A percentile compares a stretch with the other conserved stretches of the same genome.
Conservation (phyloP, 768 basidiomycete species). For the Boletus rex-veris region DNA sequence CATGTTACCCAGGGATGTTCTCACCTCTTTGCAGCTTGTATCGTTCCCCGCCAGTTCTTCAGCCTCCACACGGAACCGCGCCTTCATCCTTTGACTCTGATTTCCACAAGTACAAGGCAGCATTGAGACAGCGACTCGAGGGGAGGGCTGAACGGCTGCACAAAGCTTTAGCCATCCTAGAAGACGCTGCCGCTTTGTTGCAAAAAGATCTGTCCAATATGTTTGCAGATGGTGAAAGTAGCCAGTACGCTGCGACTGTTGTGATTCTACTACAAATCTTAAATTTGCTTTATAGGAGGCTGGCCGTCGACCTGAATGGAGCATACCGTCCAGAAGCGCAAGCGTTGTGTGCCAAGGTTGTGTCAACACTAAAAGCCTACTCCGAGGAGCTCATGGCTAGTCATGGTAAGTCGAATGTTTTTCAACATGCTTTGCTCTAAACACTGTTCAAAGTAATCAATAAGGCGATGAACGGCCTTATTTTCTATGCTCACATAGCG, state of each 20-base stretch:
- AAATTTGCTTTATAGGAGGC: conserved; percentile 29
- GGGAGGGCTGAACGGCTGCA: conserved; percentile 64
- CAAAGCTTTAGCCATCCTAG: conserved; percentile 53
- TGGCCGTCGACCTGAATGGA: conserved; percentile 41
- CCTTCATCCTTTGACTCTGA: conserved; percentile 37
- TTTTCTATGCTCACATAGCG: conserved; percentile 50
- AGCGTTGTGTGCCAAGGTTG: conserved; percentile 40
- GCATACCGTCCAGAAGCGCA: conserved; percentile 53
- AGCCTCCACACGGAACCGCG: conserved; percentile 39
- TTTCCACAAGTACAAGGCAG: conserved; percentile 60
- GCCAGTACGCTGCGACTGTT: conserved; percentile 37
- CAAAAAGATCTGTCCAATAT: conserved; percentile 56
- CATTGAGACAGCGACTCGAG: conserved; percentile 59
- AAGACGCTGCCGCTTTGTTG: conserved; percentile 54
- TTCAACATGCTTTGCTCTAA: not conserved
- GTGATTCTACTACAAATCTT: not conserved
- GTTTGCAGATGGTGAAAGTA: conserved; percentile 38
- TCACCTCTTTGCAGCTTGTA: conserved; percentile 58
- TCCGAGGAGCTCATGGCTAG: conserved; percentile 29
- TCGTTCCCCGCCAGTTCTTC: conserved; percentile 46
- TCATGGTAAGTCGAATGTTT: conserved; percentile 33
- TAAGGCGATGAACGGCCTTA: conserved; percentile 30
- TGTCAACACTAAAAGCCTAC: conserved; percentile 39
- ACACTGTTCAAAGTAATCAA: conserved; percentile 4
- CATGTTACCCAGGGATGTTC: conserved; percentile 37